phyloP scores from a whole-genome alignment of 1,284 basidiomycete species.

The Rhodotorula sp. region DNA sequence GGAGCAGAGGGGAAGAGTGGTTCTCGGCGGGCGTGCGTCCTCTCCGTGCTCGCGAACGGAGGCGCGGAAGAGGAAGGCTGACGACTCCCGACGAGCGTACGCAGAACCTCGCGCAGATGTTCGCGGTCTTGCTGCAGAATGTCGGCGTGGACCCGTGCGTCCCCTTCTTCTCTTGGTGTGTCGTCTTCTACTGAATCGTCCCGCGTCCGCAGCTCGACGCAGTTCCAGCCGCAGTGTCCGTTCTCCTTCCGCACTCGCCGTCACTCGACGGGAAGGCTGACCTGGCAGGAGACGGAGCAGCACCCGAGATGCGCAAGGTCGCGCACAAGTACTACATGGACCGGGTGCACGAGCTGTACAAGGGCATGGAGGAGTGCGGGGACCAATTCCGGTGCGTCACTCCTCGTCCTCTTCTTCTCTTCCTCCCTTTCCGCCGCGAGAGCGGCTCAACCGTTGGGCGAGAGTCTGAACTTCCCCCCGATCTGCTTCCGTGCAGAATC shows the following conservation, averaged over 20 bases:
- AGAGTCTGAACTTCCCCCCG: too few species aligned
- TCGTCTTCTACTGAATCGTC: not conserved
- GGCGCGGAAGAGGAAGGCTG: too few species aligned
- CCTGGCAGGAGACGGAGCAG: not conserved
- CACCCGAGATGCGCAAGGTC: slow-evolving; percentile 30
- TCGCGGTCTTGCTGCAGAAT: slow-evolving; percentile 10
- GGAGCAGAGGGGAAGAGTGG: slow-evolving; percentile 2
- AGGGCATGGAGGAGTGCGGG: slow-evolving; percentile 30
- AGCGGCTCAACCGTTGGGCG: not conserved
- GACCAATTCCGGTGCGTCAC: slow-evolving; percentile 37
- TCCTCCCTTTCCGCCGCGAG: not conserved
- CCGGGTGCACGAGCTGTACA: slow-evolving; percentile 34
- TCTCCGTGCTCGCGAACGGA: too few species aligned
- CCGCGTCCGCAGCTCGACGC: not conserved
- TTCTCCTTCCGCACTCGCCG: too few species aligned
- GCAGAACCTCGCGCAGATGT: slow-evolving; percentile 12
- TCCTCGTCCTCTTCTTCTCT: not conserved
- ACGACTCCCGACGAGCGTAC: not conserved
- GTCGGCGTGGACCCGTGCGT: slow-evolving; percentile 17
- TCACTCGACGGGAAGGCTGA: not conserved
- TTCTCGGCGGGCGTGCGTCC: slow-evolving; percentile 27
- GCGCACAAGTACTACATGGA: slow-evolving; percentile 41
- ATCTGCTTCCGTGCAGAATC: slow-evolving; percentile 15
- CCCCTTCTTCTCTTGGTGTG: not conserved
- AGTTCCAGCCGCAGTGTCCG: slow-evolving; percentile 17